These are phyloP conservation scores for Corylus americana DNA, from an alignment of 306 rosid species.

Conservation along the genomic window DNA sequence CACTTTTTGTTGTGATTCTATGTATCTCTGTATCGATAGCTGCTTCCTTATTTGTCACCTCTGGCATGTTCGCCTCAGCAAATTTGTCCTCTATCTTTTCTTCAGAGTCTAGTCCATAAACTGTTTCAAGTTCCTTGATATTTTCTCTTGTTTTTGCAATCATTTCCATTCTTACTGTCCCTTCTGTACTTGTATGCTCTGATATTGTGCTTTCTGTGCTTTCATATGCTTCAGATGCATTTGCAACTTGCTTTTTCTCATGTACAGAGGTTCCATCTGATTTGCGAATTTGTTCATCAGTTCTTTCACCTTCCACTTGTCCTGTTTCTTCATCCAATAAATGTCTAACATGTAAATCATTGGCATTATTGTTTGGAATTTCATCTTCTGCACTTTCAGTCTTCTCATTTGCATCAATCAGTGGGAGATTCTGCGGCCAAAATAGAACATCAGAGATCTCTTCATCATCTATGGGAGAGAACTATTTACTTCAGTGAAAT, in stretches of 20 bases:
- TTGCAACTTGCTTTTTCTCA: conserved; percentile 22
- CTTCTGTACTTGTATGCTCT: conserved; percentile 15
- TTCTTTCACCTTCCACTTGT: conserved; percentile 14
- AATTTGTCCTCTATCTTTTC: conserved; percentile 16
- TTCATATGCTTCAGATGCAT: conserved; percentile 18
- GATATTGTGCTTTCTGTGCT: conserved; percentile 4
- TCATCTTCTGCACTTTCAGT: conserved; percentile 23
- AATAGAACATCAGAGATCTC: conserved; percentile 4
- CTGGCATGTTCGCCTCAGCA: not conserved
- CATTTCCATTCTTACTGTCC: conserved; percentile 10
- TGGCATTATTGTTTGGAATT: conserved; percentile 13
- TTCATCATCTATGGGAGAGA: conserved; percentile 11
- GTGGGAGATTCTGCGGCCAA: conserved; percentile 31
- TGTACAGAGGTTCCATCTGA: not conserved
- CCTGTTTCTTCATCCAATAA: conserved; percentile 29
- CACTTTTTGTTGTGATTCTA: not conserved
- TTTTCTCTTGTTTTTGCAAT: conserved; percentile 16
- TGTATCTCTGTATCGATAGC: conserved; percentile 5
- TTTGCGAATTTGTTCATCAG: conserved; percentile 15
- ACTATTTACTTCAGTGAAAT: conserved; percentile 1
- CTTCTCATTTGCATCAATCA: conserved; percentile 20
- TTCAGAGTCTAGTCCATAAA: not conserved
- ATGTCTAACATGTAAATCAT: conserved; percentile 8
- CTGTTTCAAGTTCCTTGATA: conserved; percentile 13
- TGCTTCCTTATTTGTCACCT: conserved; percentile 13